phyloP scores from a whole-genome alignment of 2,329 filamentous ascomycete genomes.

The Xylariomycetidae sp. region DNA sequence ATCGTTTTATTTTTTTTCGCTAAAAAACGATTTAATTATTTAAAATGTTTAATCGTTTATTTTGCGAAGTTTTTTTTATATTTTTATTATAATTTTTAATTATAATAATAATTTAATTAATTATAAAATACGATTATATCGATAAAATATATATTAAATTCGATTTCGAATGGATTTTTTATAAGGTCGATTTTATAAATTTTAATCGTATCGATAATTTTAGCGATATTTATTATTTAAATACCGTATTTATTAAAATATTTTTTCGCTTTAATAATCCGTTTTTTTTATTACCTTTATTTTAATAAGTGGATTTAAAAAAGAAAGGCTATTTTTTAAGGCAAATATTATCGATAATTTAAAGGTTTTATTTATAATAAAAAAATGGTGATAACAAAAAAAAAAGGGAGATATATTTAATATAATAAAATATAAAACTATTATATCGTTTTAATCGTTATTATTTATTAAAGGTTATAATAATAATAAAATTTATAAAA shows the following conservation, averaged over 20 bases:
- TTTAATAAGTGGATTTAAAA: neutral
- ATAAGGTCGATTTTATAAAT: too few species aligned
- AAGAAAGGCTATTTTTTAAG: neutral
- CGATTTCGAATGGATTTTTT: too few species aligned
- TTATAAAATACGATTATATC: too few species aligned
- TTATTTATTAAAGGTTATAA: neutral
- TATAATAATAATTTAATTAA: slow-evolving; percentile 2
- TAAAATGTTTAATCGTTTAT: neutral
- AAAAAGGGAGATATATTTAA: neutral
- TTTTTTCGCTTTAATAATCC: too few species aligned
- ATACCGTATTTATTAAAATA: neutral
- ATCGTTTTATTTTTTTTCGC: slow-evolving; percentile 1
- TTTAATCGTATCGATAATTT: neutral
- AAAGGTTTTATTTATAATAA: slow-evolving; percentile 1
- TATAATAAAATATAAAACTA: too few species aligned
- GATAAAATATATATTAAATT: too few species aligned
- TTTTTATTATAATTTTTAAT: neutral
- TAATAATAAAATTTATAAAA: neutral
- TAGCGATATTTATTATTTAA: slow-evolving; percentile 1
- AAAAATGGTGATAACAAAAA: too few species aligned
- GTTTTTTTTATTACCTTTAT: neutral
- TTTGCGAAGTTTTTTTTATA: neutral
- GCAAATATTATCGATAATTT: neutral
- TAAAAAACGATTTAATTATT: neutral
- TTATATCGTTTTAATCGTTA: neutral